Conservation (phyloP, 805 yeast species). For the Jamesozyma spencerorum region DNA sequence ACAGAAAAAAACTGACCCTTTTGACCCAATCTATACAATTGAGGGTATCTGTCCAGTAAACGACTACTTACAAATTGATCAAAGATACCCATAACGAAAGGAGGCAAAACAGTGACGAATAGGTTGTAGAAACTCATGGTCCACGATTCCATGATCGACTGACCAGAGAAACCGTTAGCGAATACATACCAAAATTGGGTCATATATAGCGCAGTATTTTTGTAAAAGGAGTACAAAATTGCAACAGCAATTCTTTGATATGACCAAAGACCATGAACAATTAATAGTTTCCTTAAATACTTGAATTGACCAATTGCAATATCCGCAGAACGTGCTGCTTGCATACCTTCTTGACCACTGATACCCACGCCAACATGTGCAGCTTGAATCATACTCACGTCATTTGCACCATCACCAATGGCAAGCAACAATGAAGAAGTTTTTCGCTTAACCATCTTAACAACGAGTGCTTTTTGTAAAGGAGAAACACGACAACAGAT, state of each 20-base stretch:
- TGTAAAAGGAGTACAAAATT: constrained; percentile 88
- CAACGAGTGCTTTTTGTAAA: constrained; percentile 91
- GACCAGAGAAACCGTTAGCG: constrained; percentile 86
- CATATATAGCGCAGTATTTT: constrained; percentile 91
- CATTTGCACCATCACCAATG: constrained; percentile 98
- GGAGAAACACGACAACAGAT: constrained; percentile 98
- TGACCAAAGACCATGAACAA: constrained; percentile 97
- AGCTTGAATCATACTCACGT: constrained; percentile 98
- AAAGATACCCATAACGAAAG: constrained; percentile 90
- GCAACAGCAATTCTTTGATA: constrained; percentile 91
- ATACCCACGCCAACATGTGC: constrained; percentile 99
- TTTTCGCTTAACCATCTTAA: constrained; percentile 82
- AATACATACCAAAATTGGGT: constrained; percentile 98
- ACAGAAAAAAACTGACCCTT: constrained; percentile 82
- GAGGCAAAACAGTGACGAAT: constrained; percentile 88
- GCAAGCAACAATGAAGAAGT: constrained; percentile 69
- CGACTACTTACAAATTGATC: constrained; percentile 93
- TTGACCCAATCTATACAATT: constrained; percentile 85
- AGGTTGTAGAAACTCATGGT: constrained; percentile 93
- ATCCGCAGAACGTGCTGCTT: constrained; percentile 97
- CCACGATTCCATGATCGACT: constrained; percentile 95
- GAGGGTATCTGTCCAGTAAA: constrained; percentile 84
- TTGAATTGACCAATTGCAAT: constrained; percentile 93
- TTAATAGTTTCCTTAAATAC: constrained; percentile 66
- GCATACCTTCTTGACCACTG: constrained; percentile 99